Base-by-base conservation (phyloP, 108 stramenopile species). In the Stephanodiscus minutulus region DNA sequence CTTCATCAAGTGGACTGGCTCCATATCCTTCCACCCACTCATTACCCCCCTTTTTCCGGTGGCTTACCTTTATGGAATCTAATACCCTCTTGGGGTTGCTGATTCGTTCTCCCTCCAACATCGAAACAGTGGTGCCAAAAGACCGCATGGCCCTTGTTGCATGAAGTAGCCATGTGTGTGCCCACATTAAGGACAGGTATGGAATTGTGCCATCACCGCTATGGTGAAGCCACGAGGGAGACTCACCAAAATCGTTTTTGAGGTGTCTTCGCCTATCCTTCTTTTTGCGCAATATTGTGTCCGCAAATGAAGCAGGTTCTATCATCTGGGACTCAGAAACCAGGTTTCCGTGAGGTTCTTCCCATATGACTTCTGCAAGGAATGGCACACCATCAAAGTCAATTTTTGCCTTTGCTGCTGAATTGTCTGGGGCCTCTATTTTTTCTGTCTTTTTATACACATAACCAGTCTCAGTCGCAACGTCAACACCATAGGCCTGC, bases 191-290 rank as follows among this genome's bases (percentile, higher is more conserved):
- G 4, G 47, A 64, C 1, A 93, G 41, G 44, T 96, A 96, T 13
- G 95, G 92, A 41, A 96, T 91, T 8, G 85, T 86, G n/a, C 91
- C 95, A 74, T 96, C 95, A 10, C 95, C 95, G 57, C 87, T 83
- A 37, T 88, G 87, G 43, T 82, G 64, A 41, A 86, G 76, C 28
- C 70, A 68, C 0, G 36, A 17, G 6, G 67, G 56, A 41, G 69
- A 18, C 43, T 81, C 73, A 17, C 61, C 62, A 35, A 20, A 28
- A 62, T 55, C 44, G 15, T 41, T 79, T n/a, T 50, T 58, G 27
- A 78, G 78, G 25, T 57, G 70, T 56, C 68, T 43, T 36, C 79
- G 59, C 59, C 79, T 84, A 4, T 66, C 66, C 43, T 87, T 88
- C 77, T 87, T 88, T 54, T 84, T 85, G 24, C 84, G 53, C 11